Percentiles rank a stretch among this genome's conserved stretches.
phyloP scores from a whole-genome alignment of 108 stramenopile genomes.

The Chaetoceros tenuissimus region DNA sequence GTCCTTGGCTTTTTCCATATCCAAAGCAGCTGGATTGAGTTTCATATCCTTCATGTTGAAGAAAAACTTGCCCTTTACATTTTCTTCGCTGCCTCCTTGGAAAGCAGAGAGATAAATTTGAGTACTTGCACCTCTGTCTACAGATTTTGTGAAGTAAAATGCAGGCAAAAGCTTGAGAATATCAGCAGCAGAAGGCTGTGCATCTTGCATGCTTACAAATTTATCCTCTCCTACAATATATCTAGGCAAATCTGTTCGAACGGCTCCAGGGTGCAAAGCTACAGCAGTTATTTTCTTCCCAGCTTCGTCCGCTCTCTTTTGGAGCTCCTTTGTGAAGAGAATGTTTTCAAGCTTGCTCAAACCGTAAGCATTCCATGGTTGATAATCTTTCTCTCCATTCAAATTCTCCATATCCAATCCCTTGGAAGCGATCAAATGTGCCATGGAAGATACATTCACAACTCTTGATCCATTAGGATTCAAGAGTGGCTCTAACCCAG shows the following conservation, averaged over 20 bases:
- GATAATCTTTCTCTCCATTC: constrained; percentile 54
- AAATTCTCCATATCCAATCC: constrained; percentile 55
- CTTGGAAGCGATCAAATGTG: constrained; percentile 32
- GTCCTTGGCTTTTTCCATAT: constrained; percentile 33
- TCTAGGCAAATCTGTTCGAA: constrained; percentile 52
- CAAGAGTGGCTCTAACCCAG: constrained; percentile 41
- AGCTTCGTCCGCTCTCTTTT: constrained; percentile 35
- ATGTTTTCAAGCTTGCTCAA: constrained; percentile 72
- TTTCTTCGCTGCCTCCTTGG: constrained; percentile 13
- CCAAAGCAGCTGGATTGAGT: constrained; percentile 25
- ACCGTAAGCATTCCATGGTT: constrained; percentile 60
- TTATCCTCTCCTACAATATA: constrained; percentile 51
- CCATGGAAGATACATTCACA: constrained; percentile 62
- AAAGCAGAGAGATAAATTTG: constrained; percentile 54
- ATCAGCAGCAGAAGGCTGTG: constrained; percentile 15
- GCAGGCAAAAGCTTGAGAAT: constrained; percentile 17
- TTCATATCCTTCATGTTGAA: constrained; percentile 35
- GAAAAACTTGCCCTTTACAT: constrained; percentile 34
- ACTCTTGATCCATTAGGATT: constrained; percentile 35
- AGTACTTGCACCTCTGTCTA: constrained; percentile 49
- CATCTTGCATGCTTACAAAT: constrained; percentile 36
- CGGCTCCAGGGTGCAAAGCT: constrained; percentile 60
- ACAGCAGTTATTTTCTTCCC: constrained; percentile 40
- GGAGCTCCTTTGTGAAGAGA: constrained; percentile 73
- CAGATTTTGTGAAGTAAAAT: constrained; percentile 33